phyloP scores from a whole-genome alignment of 176 grass and related monocot species.

The Olyra latifolia region DNA sequence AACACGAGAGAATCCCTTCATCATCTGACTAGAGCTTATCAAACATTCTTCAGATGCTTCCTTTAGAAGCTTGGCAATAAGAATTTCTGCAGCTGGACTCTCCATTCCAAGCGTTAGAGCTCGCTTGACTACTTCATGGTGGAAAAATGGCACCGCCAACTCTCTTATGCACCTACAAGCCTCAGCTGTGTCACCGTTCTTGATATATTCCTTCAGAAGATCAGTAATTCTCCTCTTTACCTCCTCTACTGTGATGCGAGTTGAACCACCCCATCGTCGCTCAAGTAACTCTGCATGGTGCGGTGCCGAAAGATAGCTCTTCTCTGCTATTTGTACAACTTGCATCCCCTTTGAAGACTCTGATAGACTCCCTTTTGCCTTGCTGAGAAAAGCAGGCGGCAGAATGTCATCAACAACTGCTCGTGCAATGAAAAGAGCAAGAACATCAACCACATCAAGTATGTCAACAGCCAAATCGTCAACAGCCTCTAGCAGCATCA shows the following conservation, averaged over 20 bases:
- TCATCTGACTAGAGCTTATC: slow-evolving; percentile 94
- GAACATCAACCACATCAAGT: slow-evolving; percentile 72
- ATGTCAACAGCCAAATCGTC: slow-evolving; percentile 93
- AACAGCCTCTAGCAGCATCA: slow-evolving; percentile 86
- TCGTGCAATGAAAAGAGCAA: slow-evolving; percentile 88
- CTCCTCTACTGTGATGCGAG: slow-evolving; percentile 70
- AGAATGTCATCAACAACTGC: slow-evolving; percentile 94
- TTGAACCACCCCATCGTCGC: slow-evolving; percentile 81
- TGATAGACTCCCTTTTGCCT: slow-evolving; percentile 56
- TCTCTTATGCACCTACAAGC: slow-evolving; percentile 97
- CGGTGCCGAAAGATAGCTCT: slow-evolving; percentile 96
- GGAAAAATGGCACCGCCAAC: slow-evolving; percentile 86
- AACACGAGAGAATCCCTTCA: slow-evolving; percentile 76
- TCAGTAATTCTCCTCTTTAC: slow-evolving; percentile 80
- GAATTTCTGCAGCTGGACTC: slow-evolving; percentile 62
- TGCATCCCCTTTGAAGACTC: slow-evolving; percentile 78
- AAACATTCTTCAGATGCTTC: slow-evolving; percentile 82
- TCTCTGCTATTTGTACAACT: slow-evolving; percentile 84
- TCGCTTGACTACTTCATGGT: slow-evolving; percentile 95
- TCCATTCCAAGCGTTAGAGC: slow-evolving; percentile 89
- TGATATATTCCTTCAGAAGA: slow-evolving; percentile 90
- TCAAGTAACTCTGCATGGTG: slow-evolving; percentile 93
- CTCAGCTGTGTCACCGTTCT: slow-evolving; percentile 74
- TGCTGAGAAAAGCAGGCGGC: slow-evolving; percentile 81
- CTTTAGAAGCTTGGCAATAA: slow-evolving; percentile 72